Evolutionary conservation across 176 grass and related monocot species (phyloP).

Genomic region (Tillandsia fasciculata): DNA sequence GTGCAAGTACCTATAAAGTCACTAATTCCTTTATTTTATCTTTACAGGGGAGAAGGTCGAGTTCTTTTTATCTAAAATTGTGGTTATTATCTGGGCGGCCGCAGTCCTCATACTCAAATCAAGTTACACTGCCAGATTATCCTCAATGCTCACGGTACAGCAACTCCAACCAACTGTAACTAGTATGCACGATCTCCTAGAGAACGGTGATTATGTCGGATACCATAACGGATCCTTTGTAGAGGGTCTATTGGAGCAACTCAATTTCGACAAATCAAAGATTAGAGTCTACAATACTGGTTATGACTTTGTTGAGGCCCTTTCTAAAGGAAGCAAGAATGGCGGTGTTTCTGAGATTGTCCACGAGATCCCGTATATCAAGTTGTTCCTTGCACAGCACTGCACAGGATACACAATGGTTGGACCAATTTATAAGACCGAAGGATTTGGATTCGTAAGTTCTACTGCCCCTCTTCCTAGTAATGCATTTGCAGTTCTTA

Average conservation of each 20-base stretch:
- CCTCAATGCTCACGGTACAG: constrained; percentile 44
- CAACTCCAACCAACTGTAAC: constrained; percentile 35
- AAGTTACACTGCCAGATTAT: constrained; percentile 47
- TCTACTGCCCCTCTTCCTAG: background rate
- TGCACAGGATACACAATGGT: constrained; percentile 41
- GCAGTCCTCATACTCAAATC: constrained; percentile 41
- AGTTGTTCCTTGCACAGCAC: constrained; percentile 38
- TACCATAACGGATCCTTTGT: constrained; percentile 32
- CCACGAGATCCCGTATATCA: constrained; percentile 45
- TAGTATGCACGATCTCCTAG: constrained; percentile 29
- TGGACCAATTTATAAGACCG: constrained; percentile 46
- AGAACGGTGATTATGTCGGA: constrained; percentile 33
- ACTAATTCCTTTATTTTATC: background rate
- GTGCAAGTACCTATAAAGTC: background rate
- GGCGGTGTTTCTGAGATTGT: constrained; percentile 45
- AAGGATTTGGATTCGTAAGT: constrained; percentile 63
- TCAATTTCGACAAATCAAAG: constrained; percentile 29
- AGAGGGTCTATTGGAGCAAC: constrained; percentile 24
- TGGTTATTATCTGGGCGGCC: constrained; percentile 42
- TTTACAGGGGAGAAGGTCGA: constrained; percentile 36
- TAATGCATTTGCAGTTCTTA: background rate
- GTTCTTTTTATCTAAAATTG: constrained; percentile 27
- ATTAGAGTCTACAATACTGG: constrained; percentile 21
- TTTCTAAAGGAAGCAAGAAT: constrained; percentile 40
- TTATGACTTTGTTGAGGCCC: constrained; percentile 27